Conservation (phyloP, 768 basidiomycete species). For the Chalciporus piperatus region DNA sequence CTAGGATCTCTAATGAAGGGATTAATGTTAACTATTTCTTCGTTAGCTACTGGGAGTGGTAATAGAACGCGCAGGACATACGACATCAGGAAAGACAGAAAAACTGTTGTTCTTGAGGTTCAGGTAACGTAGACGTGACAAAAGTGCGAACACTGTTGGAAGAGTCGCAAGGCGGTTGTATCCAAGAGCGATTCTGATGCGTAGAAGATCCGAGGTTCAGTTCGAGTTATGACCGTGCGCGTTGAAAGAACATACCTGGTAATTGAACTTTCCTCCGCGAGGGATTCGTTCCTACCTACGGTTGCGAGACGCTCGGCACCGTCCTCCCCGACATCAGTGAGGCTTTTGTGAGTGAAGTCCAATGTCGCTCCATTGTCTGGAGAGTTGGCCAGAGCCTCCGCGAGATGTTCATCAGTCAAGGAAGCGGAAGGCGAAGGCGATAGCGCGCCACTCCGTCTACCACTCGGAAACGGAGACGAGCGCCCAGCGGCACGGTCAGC, state of each 20-base stretch:
- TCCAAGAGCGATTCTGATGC: slow-evolving; percentile 74
- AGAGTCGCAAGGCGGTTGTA: slow-evolving; percentile 80
- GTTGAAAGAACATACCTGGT: slow-evolving; percentile 49
- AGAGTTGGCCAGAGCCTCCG: slow-evolving; percentile 63
- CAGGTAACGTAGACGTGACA: slow-evolving; percentile 77
- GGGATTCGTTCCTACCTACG: slow-evolving; percentile 45
- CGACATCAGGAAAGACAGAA: slow-evolving; percentile 80
- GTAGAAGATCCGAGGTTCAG: slow-evolving; percentile 5
- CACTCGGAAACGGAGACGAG: slow-evolving; percentile 27
- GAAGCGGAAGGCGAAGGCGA: slow-evolving; percentile 37
- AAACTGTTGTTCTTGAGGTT: slow-evolving; percentile 87
- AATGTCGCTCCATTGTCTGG: slow-evolving; percentile 80
- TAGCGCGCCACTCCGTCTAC: slow-evolving; percentile 25
- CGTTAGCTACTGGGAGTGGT: slow-evolving; percentile 8
- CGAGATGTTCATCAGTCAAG: slow-evolving; percentile 56
- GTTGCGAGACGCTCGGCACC: slow-evolving; percentile 77
- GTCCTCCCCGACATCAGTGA: slow-evolving; percentile 71
- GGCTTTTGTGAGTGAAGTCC: slow-evolving; percentile 74
- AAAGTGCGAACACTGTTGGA: slow-evolving; percentile 67
- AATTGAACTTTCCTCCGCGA: slow-evolving; percentile 50
- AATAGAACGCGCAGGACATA: slow-evolving; percentile 40
- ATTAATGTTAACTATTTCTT: slow-evolving; percentile 69
- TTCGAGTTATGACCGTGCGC: slow-evolving; percentile 1
- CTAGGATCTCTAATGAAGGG: slow-evolving; percentile 88
- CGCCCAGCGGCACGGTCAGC: slow-evolving; percentile 27